These are phyloP conservation scores for Aureobasidium subglaciale DNA, from an alignment of 2,329 filamentous ascomycete genomes.

Conservation along the genomic window DNA sequence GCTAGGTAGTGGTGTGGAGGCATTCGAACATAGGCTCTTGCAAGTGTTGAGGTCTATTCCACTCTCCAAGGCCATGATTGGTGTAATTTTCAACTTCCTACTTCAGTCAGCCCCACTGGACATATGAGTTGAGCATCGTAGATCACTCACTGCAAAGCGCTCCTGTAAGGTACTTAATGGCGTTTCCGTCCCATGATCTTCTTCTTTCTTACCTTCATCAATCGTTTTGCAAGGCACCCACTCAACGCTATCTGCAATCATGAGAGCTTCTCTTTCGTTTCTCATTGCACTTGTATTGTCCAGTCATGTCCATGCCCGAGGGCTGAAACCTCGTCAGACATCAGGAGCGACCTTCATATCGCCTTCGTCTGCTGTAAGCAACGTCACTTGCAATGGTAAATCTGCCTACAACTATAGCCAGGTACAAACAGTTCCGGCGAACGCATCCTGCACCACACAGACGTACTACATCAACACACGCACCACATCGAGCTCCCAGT, in stretches of 20 bases:
- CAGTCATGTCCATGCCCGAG: neutral
- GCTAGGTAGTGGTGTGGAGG: neutral
- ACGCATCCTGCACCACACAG: slow-evolving; percentile 11
- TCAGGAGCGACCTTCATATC: neutral
- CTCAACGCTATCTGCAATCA: neutral
- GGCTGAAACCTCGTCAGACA: neutral
- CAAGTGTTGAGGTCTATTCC: neutral
- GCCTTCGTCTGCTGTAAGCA: neutral
- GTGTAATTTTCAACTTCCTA: neutral
- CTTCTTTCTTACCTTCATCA: slow-evolving; percentile 4
- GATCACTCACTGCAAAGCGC: neutral
- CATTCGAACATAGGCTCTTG: neutral
- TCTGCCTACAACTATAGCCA: slow-evolving; percentile 4
- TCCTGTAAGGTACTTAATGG: slow-evolving; percentile 4
- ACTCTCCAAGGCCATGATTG: neutral
- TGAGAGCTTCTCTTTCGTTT: slow-evolving; percentile 5
- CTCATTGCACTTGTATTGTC: neutral
- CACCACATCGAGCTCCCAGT: neutral
- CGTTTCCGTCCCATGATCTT: neutral
- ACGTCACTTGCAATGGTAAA: slow-evolving; percentile 2
- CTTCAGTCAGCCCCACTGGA: neutral
- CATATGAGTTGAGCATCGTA: neutral
- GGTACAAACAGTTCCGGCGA: neutral
- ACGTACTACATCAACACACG: slow-evolving; percentile 5
- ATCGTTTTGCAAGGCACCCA: slow-evolving; percentile 7